Base-by-base conservation (phyloP, 495 filamentous ascomycete genomes). In the Podospora australis region DNA sequence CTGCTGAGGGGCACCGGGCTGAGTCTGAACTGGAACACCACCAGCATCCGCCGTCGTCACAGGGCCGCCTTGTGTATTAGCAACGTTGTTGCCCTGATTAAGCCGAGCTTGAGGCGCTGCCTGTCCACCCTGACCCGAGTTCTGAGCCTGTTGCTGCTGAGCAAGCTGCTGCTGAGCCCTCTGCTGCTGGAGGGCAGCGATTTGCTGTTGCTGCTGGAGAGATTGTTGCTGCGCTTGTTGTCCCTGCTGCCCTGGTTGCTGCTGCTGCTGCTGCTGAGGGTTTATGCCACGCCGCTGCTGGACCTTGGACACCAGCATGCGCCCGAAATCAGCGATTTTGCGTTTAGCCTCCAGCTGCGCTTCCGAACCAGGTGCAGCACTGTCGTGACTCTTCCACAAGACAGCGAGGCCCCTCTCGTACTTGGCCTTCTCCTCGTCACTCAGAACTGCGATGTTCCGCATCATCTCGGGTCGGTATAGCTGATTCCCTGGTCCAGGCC, bases 321-420 rank as follows among this genome's bases (percentile, higher is more conserved):
- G 72, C 0, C 85, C 78, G 42, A 90, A 78, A 13, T 84, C 74
- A 2, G 70, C 61, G 6, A 91, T 72, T 59, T 82, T 86, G 10
- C 67, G 64, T 58, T 83, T 81, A 1, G 87, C 87, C 1, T 67
- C 61, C 44, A 73, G 69, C 39, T 87, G 81, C 44, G 84, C 78
- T 1, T 65, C 46, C 3, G 70, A 77, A 13, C 79, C 73, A 5
- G 70, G 63, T 6, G 76, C 67, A n/a, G 77, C 72, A 13, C 58
- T 75, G 34, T 84, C 81, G 29, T 90, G 74, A 8, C 71, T 57
- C 11, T 71, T 64, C 75, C 83, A 88, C 8, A 90, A 64, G 11
- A 54, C 61, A 14, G 74, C 72, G 10, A 91, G 73, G 2, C 84
- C 74, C 38, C 72, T 64, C 43, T 84, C 75, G 49, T 88, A 88